phyloP scores from a whole-genome alignment of 129 eudicot genomes.

The Calendula officinalis region DNA sequence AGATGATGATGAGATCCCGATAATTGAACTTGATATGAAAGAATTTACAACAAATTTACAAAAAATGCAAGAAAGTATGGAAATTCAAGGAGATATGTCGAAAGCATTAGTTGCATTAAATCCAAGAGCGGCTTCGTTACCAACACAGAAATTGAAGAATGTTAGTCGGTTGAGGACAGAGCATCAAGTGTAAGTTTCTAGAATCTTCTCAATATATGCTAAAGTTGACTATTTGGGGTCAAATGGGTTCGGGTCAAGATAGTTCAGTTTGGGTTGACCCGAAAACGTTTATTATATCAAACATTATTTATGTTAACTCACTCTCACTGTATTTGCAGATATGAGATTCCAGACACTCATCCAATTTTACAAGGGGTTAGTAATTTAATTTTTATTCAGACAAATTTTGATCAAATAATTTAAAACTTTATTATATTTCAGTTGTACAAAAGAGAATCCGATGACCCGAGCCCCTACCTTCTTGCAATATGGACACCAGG shows the following conservation, averaged over 20 bases:
- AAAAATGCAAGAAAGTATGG: slow-evolving; percentile 63
- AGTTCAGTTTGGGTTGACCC: too few species aligned
- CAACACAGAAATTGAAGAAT: slow-evolving; percentile 78
- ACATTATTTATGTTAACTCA: slow-evolving; percentile 9
- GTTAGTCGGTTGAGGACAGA: slow-evolving; percentile 88
- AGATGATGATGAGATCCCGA: slow-evolving; percentile 93
- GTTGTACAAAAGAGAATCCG: slow-evolving; percentile 83
- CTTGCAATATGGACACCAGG: slow-evolving; percentile 99
- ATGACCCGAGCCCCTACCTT: slow-evolving; percentile 95
- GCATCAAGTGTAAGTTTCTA: slow-evolving; percentile 86
- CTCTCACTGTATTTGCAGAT: slow-evolving; percentile 48
- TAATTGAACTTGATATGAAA: slow-evolving; percentile 63
- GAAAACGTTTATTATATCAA: too few species aligned
- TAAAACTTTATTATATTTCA: slow-evolving; percentile 26
- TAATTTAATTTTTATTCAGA: slow-evolving; percentile 2
- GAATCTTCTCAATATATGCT: not conserved
- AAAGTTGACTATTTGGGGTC: not conserved
- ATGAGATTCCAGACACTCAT: slow-evolving; percentile 90
- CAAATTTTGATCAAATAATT: slow-evolving; percentile 11
- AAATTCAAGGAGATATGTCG: slow-evolving; percentile 60
- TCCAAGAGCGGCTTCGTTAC: slow-evolving; percentile 69
- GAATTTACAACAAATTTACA: slow-evolving; percentile 63
- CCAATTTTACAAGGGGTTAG: slow-evolving; percentile 78
- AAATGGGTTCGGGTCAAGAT: not conserved
- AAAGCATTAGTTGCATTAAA: slow-evolving; percentile 69